Conservation (phyloP, 768 basidiomycete species). For the Pleurotus platypus region DNA sequence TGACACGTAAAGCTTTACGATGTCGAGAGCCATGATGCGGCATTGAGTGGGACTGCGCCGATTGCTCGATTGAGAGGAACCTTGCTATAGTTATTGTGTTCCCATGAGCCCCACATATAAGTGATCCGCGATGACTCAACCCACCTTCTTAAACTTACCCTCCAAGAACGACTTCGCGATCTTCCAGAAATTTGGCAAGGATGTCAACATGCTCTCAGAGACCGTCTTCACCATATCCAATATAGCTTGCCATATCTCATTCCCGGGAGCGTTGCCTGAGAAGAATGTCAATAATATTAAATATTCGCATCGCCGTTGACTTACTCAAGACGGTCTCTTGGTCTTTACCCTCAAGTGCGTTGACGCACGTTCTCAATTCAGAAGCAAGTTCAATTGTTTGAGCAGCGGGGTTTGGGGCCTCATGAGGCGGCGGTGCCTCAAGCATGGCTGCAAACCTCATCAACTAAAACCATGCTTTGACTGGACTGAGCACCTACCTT, state of each 20-base stretch:
- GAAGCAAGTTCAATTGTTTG: slow-evolving; percentile 42
- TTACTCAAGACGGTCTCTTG: slow-evolving; percentile 59
- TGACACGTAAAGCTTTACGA: slow-evolving; percentile 82
- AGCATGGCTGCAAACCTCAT: slow-evolving; percentile 34
- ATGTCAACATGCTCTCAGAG: slow-evolving; percentile 82
- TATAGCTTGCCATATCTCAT: slow-evolving; percentile 80
- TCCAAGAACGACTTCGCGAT: slow-evolving; percentile 89
- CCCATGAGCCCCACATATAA: no score
- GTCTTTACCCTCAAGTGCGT: slow-evolving; percentile 61
- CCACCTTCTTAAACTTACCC: slow-evolving; percentile 87
- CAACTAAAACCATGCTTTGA: slow-evolving; percentile 9
- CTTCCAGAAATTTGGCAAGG: slow-evolving; percentile 91
- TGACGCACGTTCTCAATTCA: slow-evolving; percentile 59
- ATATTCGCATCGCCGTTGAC: slow-evolving; percentile 11
- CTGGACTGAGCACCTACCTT: slow-evolving; percentile 32
- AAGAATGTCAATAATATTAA: background rate
- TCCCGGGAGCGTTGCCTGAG: slow-evolving; percentile 65
- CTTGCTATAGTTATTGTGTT: slow-evolving; percentile 16
- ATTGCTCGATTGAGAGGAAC: slow-evolving; percentile 35
- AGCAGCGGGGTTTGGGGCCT: slow-evolving; percentile 30
- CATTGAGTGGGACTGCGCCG: slow-evolving; percentile 83
- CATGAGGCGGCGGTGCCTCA: slow-evolving; percentile 33
- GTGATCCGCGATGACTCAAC: slow-evolving; percentile 9
- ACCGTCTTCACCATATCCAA: slow-evolving; percentile 77
- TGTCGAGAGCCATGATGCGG: slow-evolving; percentile 82